Base-by-base conservation (phyloP, 306 rosid species). In the Astragalus membranaceus region DNA sequence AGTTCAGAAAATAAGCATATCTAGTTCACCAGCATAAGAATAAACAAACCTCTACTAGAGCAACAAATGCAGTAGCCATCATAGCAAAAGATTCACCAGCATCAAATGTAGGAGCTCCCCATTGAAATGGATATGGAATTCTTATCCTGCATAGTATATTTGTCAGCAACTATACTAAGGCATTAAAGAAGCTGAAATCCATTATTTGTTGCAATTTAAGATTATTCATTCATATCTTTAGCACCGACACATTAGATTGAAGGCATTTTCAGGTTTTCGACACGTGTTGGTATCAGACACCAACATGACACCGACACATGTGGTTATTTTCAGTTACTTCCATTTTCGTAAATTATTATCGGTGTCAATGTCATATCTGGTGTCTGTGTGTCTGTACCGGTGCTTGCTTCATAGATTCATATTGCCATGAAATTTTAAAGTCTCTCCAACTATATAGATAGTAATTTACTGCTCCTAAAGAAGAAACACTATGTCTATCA, bases 61-160 rank as follows among this genome's bases (percentile, higher is more conserved):
- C 88, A 78, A 93, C 98, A 75, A 93, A 85, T 33, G 96, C 84
- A 78, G 95, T 86, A 63, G 94, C 89, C 98, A 93, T 93, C 98
- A 93, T 93, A 49, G 98, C 98, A 78, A 93, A 93, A 60, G 97
- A 79, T 85, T 93, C 98, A 51, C 98, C 98, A 5, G 98, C 97
- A 55, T 93, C 94, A 66, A 93, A 93, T 70, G 93, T 90, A 23
- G 98, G 98, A 50, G 97, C 96, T 69, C 98, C 98, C 98, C 98
- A 93, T 72, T 93, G 98, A 84, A 93, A 93, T 49, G 98, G 98
- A 75, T 90, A 93, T 0, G 98, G 98, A 42, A 93, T 75, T 74
- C 98, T 86, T 61, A 93, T 90, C 98, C 98, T 93, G 85, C 61
- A 64, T 17, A 43, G 17, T 12, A 7, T 47, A 10, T 62, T 53